A percentile compares a stretch with the other conserved stretches of the same genome.
phyloP scores from a whole-genome alignment of 192 early-diverging fungal genomes.

The Coemansia sp. region DNA sequence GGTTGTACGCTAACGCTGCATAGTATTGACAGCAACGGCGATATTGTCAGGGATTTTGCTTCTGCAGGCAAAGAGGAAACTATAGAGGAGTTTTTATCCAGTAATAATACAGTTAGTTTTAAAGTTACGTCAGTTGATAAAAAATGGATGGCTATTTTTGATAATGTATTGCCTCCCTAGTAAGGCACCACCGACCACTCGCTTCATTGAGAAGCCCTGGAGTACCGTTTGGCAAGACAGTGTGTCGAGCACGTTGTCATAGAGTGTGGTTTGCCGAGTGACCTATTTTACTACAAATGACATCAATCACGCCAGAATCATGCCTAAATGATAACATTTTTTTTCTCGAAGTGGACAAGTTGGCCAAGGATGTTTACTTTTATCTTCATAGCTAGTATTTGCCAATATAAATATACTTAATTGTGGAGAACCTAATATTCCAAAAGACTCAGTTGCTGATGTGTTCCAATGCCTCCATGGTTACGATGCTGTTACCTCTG shows the following conservation, averaged over 20 bases:
- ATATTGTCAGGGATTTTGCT: neutral
- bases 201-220: neutral
- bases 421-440: too few relatives aligned
- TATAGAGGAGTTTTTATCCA: neutral
- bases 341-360: too few relatives aligned
- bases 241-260: too few relatives aligned
- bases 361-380: too few relatives aligned
- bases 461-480: conserved; percentile 68
- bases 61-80: neutral
- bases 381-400: too few relatives aligned
- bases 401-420: too few relatives aligned
- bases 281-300: too few relatives aligned
- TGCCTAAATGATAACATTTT: neutral
- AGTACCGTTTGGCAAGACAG: neutral
- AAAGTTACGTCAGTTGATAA: neutral
- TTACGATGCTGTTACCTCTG: conserved; percentile 73
- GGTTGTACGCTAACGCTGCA: neutral
- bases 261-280: too few relatives aligned
- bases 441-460: conserved; percentile 33
- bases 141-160: neutral
- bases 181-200: neutral
- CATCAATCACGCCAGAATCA: too few relatives aligned
- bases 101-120: neutral
- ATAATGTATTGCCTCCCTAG: too few relatives aligned
- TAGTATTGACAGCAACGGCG: neutral